These are phyloP conservation scores for Trametes hirsuta DNA, from an alignment of 1,284 basidiomycete species.

Conservation along the genomic window DNA sequence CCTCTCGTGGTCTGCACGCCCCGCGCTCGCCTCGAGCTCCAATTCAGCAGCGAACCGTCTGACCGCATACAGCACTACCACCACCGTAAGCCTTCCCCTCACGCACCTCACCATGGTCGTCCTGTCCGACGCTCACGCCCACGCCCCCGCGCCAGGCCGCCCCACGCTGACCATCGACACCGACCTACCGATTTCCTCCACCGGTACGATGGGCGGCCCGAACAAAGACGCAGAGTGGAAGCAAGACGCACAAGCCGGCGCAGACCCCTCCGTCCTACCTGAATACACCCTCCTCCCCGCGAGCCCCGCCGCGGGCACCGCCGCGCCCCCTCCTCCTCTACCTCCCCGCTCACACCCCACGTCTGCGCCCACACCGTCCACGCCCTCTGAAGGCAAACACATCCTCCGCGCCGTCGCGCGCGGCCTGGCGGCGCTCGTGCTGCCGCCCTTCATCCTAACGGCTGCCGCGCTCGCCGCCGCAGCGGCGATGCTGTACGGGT, in stretches of 20 bases:
- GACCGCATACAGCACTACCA: too few species aligned
- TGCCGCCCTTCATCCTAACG: conserved; percentile 12
- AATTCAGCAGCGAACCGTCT: too few species aligned
- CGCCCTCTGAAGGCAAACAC: background rate
- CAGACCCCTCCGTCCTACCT: conserved; percentile 12
- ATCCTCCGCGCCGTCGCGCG: conserved; percentile 7
- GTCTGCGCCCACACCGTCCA: too few species aligned
- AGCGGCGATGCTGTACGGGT: conserved; percentile 14
- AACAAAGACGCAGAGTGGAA: conserved; percentile 10
- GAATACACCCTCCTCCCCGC: conserved; percentile 17
- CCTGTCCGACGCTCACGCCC: too few species aligned
- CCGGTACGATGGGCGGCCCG: background rate
- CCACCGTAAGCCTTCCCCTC: too few species aligned
- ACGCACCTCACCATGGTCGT: too few species aligned
- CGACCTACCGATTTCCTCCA: too few species aligned
- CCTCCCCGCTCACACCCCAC: background rate
- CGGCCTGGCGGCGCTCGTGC: conserved; percentile 13
- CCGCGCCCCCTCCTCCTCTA: background rate
- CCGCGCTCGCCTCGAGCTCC: too few species aligned
- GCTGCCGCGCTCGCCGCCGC: conserved; percentile 7
- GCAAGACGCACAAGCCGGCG: conserved; percentile 10
- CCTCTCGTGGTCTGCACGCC: too few species aligned
- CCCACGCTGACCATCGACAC: too few species aligned
- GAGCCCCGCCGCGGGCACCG: background rate
- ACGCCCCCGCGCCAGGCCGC: too few species aligned